Evolutionary conservation across 371 early-diverging fungal species (phyloP), one percentile per base, ranked within the genome.

Genomic region (Chytridium lagenaria): DNA sequence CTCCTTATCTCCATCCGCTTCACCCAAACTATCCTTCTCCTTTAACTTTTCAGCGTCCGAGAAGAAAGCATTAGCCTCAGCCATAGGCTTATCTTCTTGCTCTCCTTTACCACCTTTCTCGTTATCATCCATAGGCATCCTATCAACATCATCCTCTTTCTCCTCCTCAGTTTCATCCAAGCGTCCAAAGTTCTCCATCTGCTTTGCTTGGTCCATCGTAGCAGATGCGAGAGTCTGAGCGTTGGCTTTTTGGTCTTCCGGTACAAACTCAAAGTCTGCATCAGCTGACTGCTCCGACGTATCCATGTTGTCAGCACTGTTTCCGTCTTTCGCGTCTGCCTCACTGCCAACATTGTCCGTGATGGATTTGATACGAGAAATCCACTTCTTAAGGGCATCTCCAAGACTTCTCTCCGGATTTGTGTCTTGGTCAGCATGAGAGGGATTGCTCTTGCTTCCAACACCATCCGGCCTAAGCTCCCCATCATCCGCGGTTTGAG

Each of bases 371-470:
- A 95, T 78, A 44, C 94, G 88, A 57, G 92, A 90, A 77, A 91
- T 90, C 96, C 96, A 96, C 78, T 91, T 91, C 77, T 95, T 92
- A 68, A 94, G 79, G 5, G 95, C 95, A 77, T 95, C 95, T 44
- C 94, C 96, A 39, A 97, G 80, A 34, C 91, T 92, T 68, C 95
- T 89, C 78, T 92, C 91, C 31, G 81, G 85, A 68, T 84, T 83
- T 28, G 78, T 66, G 33, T 80, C 78, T 23, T n/a, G 26, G 23
- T 52, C 55, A 23, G 12, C 55, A n/a, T 23, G 55, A 19, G 44
- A 44, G 44, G 44, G 12, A 10, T 10, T 26, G 16, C 59, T 44
- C 31, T 76, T 71, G 31, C 64, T 59, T 10, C 26, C 55, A 22
- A 5, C 12, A 52, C 55, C 26, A 52, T 26, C 26, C 5, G n/a